Evolutionary conservation across 2,329 filamentous ascomycete genomes (phyloP), one percentile per base, ranked within the genome.

Genomic region (Penicillium sp.): DNA sequence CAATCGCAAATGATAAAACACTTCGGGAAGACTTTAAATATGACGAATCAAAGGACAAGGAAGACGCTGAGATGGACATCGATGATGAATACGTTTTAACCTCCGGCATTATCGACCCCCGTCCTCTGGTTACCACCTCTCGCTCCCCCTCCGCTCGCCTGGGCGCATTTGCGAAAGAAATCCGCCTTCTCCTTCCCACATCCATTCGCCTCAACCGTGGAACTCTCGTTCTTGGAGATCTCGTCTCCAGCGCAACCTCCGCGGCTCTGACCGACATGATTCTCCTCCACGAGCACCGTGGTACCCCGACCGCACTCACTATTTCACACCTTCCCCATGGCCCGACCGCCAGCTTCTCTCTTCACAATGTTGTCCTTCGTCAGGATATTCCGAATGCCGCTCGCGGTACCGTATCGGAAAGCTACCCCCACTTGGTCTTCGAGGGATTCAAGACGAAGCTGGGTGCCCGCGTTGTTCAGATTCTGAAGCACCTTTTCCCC

Each of bases 351-450:
- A 92, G 89, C 10, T 96, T 96, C 76, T 92, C 88, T 6, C 80
- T 97, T 19, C 91, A 96, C 74, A 97, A 99, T 64, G 93, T 97
- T 4, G 89, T 97, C 10, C 81, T 99, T 50, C 87, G 94, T 44
- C 90, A 93, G 59, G 94, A 99, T 72, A 96, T 99, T 21, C 93
- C 94, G 1, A 92, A 94, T 63, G 86, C 89, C 42, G 86, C 91
- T 9, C 85, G 90, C 57, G 94, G 94, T 48, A 96, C 92, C 1
- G 91, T 97, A 48, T 91, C 87, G 61, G 94, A 99, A 77, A 89
- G 87, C 38, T 99, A 97, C 68, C 94, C 94, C 0, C 93, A 97
- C 70, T 81, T 99, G 3, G 90, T 99, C 61, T 97, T 99, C 68
- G 94, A 99, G 69, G 92, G 92, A 2, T 97, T 99, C 77, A 89